Base-by-base conservation (phyloP, 768 basidiomycete species). In the Myochromella boudieri region DNA sequence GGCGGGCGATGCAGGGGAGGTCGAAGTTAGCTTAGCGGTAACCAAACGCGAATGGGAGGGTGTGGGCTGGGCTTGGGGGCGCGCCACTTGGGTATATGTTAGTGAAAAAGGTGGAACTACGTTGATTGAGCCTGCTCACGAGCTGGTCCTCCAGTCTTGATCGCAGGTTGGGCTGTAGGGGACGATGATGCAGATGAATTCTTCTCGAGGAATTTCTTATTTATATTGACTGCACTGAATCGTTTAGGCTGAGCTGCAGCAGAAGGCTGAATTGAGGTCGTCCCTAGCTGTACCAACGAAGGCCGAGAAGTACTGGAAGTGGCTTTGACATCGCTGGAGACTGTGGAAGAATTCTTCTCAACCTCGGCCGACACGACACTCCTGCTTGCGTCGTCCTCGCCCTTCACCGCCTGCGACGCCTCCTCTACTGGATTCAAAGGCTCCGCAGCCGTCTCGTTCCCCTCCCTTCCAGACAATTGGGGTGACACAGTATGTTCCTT, bases 201-300 rank as follows among this genome's bases (percentile, higher is more conserved):
- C 77, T 95, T 95, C 72, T 93, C 89, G 33, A 97, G 73, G 67
- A 97, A 98, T 68, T 91, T 92, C 81, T 94, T 95, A 74, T 91
- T 95, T 66, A 97, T 91, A 62, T 92, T 93, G 52, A 92, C 82
- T 22, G 91, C 81, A 62, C 75, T 90, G 67, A 94, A 95, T 60
- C 87, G 84, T 75, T 97, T 98, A 24, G 80, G 78, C 52, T 82
- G 77, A 42, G 68, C 59, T 27, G 65, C 56, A 26, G 74, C 61
- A 22, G 69, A 57, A 41, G 67, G 64, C 42, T 64, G 63, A 26
- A 64, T 52, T 45, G 59, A 59, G 49, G 49, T 58, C 25, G 76
- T 72, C 54, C 68, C 71, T 46, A 77, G 63, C 50, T 74, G 75
- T 34, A 77, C 71, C 34, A 77, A 69, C 45, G 71, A 67, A 32